Percentiles rank a stretch among this genome's conserved stretches.
phyloP scores from a whole-genome alignment of 2,329 filamentous ascomycete species.

The Aspergillus hiratsukae region DNA sequence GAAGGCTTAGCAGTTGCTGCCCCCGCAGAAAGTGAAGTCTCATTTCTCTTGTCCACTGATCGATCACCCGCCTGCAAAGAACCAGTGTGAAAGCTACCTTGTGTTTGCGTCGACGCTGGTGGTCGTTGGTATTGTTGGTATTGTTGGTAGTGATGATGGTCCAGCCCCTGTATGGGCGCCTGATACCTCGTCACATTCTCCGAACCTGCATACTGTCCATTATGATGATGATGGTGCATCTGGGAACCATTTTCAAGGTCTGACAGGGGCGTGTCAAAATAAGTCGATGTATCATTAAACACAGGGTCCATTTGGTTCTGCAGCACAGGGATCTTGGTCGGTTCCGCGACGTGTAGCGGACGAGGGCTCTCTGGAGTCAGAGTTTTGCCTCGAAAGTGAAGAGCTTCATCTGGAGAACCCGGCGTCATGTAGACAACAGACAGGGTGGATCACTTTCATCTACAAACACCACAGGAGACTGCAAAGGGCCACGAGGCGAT shows the following conservation, averaged over 20 bases:
- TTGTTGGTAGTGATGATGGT: conserved; percentile 8
- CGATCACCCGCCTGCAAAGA: conserved; percentile 20
- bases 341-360: conserved; percentile 63
- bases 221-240: conserved; percentile 8
- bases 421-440: conserved; percentile 50
- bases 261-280: conserved; percentile 47
- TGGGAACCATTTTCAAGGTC: conserved; percentile 17
- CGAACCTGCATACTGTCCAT: conserved; percentile 14
- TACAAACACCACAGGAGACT: conserved; percentile 23
- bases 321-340: conserved; percentile 65
- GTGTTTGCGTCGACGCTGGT: background rate
- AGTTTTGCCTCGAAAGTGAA: conserved; percentile 61
- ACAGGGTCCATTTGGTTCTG: conserved; percentile 67
- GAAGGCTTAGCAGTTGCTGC: conserved; percentile 14
- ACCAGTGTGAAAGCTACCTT: conserved; percentile 32
- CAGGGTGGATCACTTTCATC: conserved; percentile 35
- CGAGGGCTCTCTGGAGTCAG: conserved; percentile 68
- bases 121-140: background rate
- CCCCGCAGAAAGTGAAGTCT: conserved; percentile 20
- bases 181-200: conserved; percentile 9
- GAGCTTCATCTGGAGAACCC: conserved; percentile 44
- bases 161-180: conserved; percentile 14
- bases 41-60: conserved; percentile 22
- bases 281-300: conserved; percentile 63
- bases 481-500: conserved; percentile 8